These are phyloP conservation scores for Heliamphora ciliata DNA, from an alignment of 179 eudicot species.

Conservation along the genomic window DNA sequence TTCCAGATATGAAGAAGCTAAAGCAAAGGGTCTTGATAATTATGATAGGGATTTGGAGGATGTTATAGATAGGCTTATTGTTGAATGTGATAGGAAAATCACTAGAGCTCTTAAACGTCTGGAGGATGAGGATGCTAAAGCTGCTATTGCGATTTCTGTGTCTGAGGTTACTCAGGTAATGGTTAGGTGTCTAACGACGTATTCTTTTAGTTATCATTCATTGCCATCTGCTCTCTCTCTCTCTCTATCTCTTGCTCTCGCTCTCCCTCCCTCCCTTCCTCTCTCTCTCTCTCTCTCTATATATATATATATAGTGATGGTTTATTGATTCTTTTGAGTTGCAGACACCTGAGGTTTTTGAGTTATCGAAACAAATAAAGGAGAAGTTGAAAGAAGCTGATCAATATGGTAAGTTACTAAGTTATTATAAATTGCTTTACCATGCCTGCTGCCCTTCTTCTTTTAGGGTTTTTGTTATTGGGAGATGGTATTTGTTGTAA, in stretches of 20 bases:
- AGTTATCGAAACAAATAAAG: constrained; percentile 74
- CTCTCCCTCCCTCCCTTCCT: too few relatives aligned
- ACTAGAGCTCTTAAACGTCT: constrained; percentile 94
- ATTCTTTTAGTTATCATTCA: neutral
- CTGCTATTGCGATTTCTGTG: constrained; percentile 93
- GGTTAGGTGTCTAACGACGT: neutral
- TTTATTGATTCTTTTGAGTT: constrained; percentile 16
- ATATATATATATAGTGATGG: neutral
- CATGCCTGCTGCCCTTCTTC: neutral
- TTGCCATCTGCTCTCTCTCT: neutral
- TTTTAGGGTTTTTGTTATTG: neutral
- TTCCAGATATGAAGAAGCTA: constrained; percentile 79
- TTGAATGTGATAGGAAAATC: constrained; percentile 92
- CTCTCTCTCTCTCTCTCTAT: too few relatives aligned
- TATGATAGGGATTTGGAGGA: constrained; percentile 94
- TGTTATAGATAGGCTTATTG: constrained; percentile 85
- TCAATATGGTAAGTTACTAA: constrained; percentile 46
- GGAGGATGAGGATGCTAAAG: constrained; percentile 94
- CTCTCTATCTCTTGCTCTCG: too few relatives aligned
- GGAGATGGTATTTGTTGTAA: neutral
- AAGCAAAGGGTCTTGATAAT: constrained; percentile 62
- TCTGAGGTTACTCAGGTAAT: constrained; percentile 86
- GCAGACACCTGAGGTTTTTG: constrained; percentile 67
- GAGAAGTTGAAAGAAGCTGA: constrained; percentile 79
- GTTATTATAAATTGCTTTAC: neutral